Percentiles rank a stretch among this genome's conserved stretches.
Evolutionary conservation across 805 yeast genomes (phyloP).

Genomic region (Pichia phayaonensis): DNA sequence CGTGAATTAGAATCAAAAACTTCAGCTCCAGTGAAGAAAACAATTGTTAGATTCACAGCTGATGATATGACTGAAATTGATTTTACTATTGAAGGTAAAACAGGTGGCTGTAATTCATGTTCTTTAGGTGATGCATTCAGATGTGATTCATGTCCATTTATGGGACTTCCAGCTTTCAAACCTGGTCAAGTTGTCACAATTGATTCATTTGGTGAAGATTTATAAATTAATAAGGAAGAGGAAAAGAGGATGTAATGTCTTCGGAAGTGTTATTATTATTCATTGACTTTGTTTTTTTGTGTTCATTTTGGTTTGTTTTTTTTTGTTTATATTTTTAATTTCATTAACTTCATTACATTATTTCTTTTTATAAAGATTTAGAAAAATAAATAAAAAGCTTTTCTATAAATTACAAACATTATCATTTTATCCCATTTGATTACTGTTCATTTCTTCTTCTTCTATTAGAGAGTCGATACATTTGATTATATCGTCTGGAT

Average conservation of each 20-base stretch:
- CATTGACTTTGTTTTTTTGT: background rate
- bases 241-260: no score
- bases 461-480: background rate
- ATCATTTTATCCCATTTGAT: background rate
- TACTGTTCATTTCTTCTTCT: background rate
- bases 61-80: constrained; percentile 86
- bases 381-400: background rate
- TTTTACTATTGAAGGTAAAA: constrained; percentile 92
- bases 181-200: constrained; percentile 89
- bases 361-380: no score
- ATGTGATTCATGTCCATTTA: constrained; percentile 96
- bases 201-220: constrained; percentile 70
- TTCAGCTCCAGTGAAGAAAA: constrained; percentile 10
- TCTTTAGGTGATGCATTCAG: constrained; percentile 97
- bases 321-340: no score
- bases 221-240: constrained; percentile 31
- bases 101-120: constrained; percentile 97
- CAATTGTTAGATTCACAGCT: constrained; percentile 41
- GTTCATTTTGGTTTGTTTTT: background rate
- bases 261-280: background rate
- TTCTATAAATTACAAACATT: background rate
- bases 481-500: constrained; percentile 1
- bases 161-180: constrained; percentile 96
- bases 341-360: background rate
- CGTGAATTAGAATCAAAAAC: constrained; percentile 17